These are phyloP conservation scores for Castanospermum australe DNA, from an alignment of 306 rosid species.

Conservation along the genomic window DNA sequence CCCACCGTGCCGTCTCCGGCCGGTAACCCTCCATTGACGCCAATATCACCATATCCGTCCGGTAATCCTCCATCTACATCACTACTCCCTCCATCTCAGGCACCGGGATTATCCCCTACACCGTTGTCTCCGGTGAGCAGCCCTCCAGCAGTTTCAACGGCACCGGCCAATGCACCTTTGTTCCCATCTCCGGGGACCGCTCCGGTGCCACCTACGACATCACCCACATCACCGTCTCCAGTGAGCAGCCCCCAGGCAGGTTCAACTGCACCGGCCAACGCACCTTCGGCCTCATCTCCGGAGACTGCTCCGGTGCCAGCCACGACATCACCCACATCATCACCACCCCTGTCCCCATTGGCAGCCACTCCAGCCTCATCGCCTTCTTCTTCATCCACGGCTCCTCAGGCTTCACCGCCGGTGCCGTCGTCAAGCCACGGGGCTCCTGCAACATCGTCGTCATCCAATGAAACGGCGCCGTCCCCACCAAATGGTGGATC, in stretches of 20 bases:
- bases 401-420: constrained; percentile 7
- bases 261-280: neutral
- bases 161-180: neutral
- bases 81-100: neutral
- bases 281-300: neutral
- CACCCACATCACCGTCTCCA: neutral
- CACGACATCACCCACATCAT: neutral
- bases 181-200: neutral
- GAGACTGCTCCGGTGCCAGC: neutral
- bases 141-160: constrained; percentile 4
- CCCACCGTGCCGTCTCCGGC: constrained; percentile 1
- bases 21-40: neutral
- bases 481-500: neutral
- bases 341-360: neutral
- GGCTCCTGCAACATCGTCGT: neutral
- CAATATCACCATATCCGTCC: neutral
- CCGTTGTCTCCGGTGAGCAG: neutral
- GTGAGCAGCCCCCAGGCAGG: constrained; percentile 2
- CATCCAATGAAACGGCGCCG: constrained; percentile 22
- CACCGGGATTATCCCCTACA: neutral
- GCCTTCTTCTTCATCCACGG: neutral
- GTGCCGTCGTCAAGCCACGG: neutral
- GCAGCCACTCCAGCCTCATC: neutral
- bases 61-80: neutral
- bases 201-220: neutral